Evolutionary conservation across 202 grass and related monocot species (phyloP).

Genomic region (Panicum virgatum): DNA sequence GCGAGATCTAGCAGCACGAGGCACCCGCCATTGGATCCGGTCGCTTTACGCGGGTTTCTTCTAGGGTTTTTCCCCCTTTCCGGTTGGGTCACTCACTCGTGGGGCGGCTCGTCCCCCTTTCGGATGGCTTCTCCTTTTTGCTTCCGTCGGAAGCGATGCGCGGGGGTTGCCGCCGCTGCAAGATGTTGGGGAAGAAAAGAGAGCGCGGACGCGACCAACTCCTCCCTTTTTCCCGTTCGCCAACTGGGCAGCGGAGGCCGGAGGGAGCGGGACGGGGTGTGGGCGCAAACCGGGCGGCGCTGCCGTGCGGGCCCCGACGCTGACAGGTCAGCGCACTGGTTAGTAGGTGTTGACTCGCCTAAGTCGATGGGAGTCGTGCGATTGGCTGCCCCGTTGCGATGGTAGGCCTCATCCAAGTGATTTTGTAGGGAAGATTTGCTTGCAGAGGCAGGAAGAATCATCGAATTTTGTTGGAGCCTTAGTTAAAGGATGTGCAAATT

Average conservation of each 20-base stretch:
- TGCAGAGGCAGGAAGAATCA: neutral
- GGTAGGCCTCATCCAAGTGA: conserved; percentile 10
- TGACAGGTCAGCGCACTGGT: conserved; percentile 21
- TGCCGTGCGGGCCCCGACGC: conserved; percentile 19
- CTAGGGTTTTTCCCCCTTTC: conserved; percentile 64
- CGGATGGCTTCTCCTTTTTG: conserved; percentile 50
- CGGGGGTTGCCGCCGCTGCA: conserved; percentile 35
- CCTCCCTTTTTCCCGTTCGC: neutral
- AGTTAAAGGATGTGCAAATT: neutral
- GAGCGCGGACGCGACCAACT: neutral
- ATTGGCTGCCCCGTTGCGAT: conserved; percentile 25
- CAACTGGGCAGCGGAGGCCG: conserved; percentile 6
- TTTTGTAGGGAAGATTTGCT: conserved; percentile 2
- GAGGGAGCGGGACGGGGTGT: conserved; percentile 15
- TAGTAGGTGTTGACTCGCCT: conserved; percentile 31
- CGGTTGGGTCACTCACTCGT: conserved; percentile 40
- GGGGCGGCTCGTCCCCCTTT: conserved; percentile 18
- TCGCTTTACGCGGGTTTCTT: conserved; percentile 51
- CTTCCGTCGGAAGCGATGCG: conserved; percentile 86
- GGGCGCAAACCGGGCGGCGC: neutral
- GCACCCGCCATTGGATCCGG: conserved; percentile 52
- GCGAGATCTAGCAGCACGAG: conserved; percentile 55
- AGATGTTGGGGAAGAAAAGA: conserved; percentile 49
- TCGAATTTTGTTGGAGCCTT: neutral
- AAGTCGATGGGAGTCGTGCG: neutral